Evolutionary conservation across 2,329 filamentous ascomycete species (phyloP), one percentile per base, ranked within the genome.

Genomic region (Cordyceps pruinosa): DNA sequence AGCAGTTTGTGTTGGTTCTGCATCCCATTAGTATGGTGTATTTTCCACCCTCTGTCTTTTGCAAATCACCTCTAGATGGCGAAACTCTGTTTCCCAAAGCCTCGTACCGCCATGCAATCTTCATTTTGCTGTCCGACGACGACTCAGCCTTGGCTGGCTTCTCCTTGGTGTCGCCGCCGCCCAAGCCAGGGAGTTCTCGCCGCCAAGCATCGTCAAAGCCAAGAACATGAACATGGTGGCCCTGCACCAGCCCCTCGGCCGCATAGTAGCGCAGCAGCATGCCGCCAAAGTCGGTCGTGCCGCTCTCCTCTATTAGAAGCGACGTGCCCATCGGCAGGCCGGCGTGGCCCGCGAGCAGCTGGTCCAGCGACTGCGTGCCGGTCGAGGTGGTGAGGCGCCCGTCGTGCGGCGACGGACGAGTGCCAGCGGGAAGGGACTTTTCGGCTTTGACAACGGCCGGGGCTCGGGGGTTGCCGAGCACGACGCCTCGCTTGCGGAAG

Each of bases 41-140:
- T n/a, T n/a, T n/a, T n/a, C n/a, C n/a, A n/a, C n/a, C n/a, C n/a
- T n/a, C n/a, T n/a, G n/a, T n/a, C 54, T 53, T 5, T 34, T n/a
- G 25, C 68, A 81, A 21, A 30, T 72, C 77, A 88, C 87, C 85
- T 85, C 84, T 80, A 53, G 78, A 73, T 59, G 77, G 79, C 42
- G 84, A 84, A 64, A 85, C 86, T 62, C 88, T 64, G 56, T 72
- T 87, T 17, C 88, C 88, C 54, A 97, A 72, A 34, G 85, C 82
- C 72, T 97, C 92, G 73, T 99, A 99, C 70, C 94, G 82, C 94
- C 94, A 99, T 4, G 94, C 94, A 75, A 99, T 99, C 75, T 96
- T 97, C 94, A 99, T 97, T 72, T 87, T 92, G 61, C 93, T 88
- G 15, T 79, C 78, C 2, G 72, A 66, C 3, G 69, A 63, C 17